Percentiles rank a stretch among this genome's conserved stretches.
phyloP scores from a whole-genome alignment of 345 rosid species.

The Carallia brachiata region DNA sequence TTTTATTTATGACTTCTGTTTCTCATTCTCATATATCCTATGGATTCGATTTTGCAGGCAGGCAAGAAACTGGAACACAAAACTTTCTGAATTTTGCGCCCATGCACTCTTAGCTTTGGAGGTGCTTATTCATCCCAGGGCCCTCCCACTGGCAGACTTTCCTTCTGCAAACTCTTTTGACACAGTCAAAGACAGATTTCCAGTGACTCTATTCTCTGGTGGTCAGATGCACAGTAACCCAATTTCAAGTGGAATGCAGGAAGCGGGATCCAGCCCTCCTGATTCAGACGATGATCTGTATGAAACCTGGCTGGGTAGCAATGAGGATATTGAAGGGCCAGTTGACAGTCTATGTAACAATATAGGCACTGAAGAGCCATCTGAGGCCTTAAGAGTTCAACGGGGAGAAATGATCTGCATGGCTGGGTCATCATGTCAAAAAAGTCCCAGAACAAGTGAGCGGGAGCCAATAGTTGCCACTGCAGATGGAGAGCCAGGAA shows the following conservation, averaged over 20 bases:
- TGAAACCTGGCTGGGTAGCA: conserved; percentile 37
- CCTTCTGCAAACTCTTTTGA: conserved; percentile 27
- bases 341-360: conserved; percentile 20
- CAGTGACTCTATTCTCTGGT: conserved; percentile 24
- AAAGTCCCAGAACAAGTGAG: conserved; percentile 20
- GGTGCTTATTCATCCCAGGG: conserved; percentile 83
- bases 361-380: conserved; percentile 12
- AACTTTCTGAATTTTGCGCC: conserved; percentile 65
- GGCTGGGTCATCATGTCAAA: conserved; percentile 19
- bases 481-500: conserved; percentile 23
- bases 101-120: conserved; percentile 70
- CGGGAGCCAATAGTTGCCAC: conserved; percentile 22
- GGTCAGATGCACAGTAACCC: conserved; percentile 26
- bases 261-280: conserved; percentile 15
- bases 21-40: not conserved
- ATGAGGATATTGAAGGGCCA: conserved; percentile 22
- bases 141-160: conserved; percentile 50
- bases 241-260: conserved; percentile 27
- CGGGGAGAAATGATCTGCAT: conserved; percentile 13
- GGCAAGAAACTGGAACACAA: conserved; percentile 58
- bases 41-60: conserved; percentile 28
- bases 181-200: conserved; percentile 22
- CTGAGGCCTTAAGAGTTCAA: conserved; percentile 6
- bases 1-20: not conserved
- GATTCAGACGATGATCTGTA: conserved; percentile 43